These are phyloP conservation scores for Lonicera japonica DNA, from an alignment of 129 eudicot species.

Conservation along the genomic window DNA sequence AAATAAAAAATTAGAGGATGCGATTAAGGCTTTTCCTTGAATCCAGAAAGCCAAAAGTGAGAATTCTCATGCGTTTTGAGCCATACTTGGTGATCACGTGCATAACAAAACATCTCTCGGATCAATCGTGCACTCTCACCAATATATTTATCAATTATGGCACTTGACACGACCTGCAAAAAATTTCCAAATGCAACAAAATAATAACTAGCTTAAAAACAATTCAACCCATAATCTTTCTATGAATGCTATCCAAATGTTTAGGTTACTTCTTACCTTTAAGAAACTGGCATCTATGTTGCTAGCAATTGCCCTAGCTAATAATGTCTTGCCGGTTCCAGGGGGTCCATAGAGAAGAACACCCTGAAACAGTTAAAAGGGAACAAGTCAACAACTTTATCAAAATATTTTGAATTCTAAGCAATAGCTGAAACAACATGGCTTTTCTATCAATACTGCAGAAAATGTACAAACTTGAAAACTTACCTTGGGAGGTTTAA, in stretches of 20 bases:
- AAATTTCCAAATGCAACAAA: background rate
- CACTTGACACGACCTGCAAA: constrained; percentile 91
- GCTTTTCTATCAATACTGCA: too few relatives aligned
- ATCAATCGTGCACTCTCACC: constrained; percentile 99
- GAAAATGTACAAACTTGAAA: background rate
- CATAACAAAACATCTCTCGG: constrained; percentile 96
- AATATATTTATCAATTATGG: constrained; percentile 82
- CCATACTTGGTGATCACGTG: constrained; percentile 96
- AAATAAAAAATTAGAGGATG: background rate
- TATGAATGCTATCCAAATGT: too few relatives aligned
- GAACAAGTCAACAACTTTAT: background rate
- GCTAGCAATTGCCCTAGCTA: constrained; percentile 96
- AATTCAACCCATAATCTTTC: background rate
- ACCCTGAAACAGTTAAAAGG: constrained; percentile 44
- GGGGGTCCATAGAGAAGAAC: constrained; percentile 99
- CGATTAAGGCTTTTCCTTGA: background rate
- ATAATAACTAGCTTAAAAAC: background rate
- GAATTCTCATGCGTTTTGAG: background rate
- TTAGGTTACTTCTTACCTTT: constrained; percentile 34
- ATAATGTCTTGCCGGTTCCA: constrained; percentile 92
- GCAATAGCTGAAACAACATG: background rate
- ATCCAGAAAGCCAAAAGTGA: background rate
- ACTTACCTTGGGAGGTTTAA: constrained; percentile 92
- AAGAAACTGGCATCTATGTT: constrained; percentile 93
- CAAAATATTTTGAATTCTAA: constrained; percentile 3